phyloP scores from a whole-genome alignment of 805 yeast genomes.

The baker's yeast (Saccharomyces cerevisiae) region DNA sequence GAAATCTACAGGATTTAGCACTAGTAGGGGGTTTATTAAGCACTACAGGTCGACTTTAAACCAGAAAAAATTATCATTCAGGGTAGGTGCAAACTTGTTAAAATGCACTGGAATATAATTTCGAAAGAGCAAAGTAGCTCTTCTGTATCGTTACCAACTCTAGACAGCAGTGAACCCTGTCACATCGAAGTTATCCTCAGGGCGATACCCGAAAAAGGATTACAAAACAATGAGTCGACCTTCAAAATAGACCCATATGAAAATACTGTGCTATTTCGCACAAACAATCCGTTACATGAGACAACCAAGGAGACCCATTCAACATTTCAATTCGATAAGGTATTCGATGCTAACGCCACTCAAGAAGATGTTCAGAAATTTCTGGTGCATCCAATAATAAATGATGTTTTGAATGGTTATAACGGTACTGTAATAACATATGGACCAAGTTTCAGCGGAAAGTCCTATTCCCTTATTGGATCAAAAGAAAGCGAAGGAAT shows the following conservation, averaged over 20 bases:
- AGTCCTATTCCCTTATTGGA: conserved; percentile 73
- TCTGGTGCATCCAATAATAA: conserved; percentile 3
- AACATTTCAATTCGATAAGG: conserved; percentile 25
- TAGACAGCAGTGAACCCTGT: conserved; percentile 1
- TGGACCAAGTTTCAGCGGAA: conserved; percentile 76
- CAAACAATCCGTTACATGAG: background rate
- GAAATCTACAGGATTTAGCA: background rate
- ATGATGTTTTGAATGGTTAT: conserved; percentile 41
- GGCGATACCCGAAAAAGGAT: background rate
- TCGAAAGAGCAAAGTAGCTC: background rate
- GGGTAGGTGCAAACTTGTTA: background rate
- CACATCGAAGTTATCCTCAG: background rate
- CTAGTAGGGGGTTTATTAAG: background rate
- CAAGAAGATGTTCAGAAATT: conserved; percentile 14
- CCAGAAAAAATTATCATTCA: background rate
- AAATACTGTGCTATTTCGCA: background rate
- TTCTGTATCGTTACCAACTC: background rate
- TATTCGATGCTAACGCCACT: conserved; percentile 57
- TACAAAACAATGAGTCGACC: background rate
- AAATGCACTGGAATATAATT: conserved; percentile 1
- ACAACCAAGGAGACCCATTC: background rate
- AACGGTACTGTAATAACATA: conserved; percentile 72
- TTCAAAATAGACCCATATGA: background rate
- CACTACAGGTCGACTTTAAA: background rate
- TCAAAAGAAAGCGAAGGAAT: conserved; percentile 46